phyloP scores from a whole-genome alignment of 176 grass and related monocot species.

The Eleusine indica region DNA sequence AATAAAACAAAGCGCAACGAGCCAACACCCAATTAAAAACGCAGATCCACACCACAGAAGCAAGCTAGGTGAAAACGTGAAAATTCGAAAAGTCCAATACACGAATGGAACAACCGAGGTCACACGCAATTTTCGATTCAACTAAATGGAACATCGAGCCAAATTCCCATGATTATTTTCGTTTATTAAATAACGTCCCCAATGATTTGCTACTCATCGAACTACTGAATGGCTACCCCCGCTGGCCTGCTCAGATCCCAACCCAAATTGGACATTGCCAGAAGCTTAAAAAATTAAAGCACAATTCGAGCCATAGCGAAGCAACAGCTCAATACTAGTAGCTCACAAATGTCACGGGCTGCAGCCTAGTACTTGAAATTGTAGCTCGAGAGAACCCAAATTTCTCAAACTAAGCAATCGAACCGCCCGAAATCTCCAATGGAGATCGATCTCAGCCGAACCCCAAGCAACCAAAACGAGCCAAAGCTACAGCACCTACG shows the following conservation, averaged over 20 bases:
- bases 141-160: background rate
- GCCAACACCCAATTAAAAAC: slow-evolving; percentile 31
- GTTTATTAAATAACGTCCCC: background rate
- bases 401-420: background rate
- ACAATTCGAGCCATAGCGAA: background rate
- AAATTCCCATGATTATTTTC: slow-evolving; percentile 14
- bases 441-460: slow-evolving; percentile 2
- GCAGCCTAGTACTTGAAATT: background rate
- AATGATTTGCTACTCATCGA: slow-evolving; percentile 22
- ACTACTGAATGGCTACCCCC: slow-evolving; percentile 1
- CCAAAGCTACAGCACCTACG: background rate
- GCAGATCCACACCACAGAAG: slow-evolving; percentile 22
- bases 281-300: background rate
- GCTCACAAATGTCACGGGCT: background rate
- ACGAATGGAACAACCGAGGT: slow-evolving; percentile 39
- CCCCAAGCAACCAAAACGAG: background rate
- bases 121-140: background rate
- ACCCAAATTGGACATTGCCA: background rate
- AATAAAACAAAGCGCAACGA: slow-evolving; percentile 34
- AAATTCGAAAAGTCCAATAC: slow-evolving; percentile 40
- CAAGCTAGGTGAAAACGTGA: slow-evolving; percentile 30
- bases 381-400: slow-evolving; percentile 6
- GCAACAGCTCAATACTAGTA: background rate
- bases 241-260: slow-evolving; percentile 5
- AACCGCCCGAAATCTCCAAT: background rate